Base-by-base conservation (phyloP, 352 stramenopile species). In the Phytopythium ostracodes region DNA sequence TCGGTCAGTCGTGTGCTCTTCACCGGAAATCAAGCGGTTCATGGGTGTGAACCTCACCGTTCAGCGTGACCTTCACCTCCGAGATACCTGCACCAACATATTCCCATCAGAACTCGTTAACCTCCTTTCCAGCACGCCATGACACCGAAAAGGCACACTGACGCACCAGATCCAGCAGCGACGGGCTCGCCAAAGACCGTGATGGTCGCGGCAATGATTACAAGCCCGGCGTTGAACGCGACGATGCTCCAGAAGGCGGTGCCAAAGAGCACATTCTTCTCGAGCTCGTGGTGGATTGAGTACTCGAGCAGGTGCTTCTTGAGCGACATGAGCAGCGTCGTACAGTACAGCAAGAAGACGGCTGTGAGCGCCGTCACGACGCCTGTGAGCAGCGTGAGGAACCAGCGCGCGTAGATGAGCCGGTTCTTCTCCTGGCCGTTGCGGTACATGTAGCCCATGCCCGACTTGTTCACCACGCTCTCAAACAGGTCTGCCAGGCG, bases 61-160 rank as follows among this genome's bases (percentile, higher is more conserved):
- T 98, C 14, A 98, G 79, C 60, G 92, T 97, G 17, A 88, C 94
- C 70, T 98, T 98, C 55, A 98, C 84, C 68, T 97, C 90, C 24
- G 91, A 96, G 51, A 98, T 97, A 27, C 92, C 91, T 88, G 52
- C 31, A 20, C 7, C 14, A 25, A 44, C 10, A 15, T 24, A 29
- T 29, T 42, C 15, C 27, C 27, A 33, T 31, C 24, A 42, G 49
- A 43, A 5, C 22, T 35, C 22, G 11, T 33, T 24, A 33, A 33
- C 29, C 29, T 33, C 29, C 29, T 56, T 33, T n/a, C n/a, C 29
- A 24, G 17, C 40, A 10, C 17, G 40, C 8, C 7, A n/a, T 36
- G 50, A 2, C 18, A 33, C 31, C 20, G 14, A 44, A 17, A 43
- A 5, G 15, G 38, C 22, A 11, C 12, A 7, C 15, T 0, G 0